Conservation (phyloP, 768 basidiomycete genomes). For the Lactarius hengduanensis region DNA sequence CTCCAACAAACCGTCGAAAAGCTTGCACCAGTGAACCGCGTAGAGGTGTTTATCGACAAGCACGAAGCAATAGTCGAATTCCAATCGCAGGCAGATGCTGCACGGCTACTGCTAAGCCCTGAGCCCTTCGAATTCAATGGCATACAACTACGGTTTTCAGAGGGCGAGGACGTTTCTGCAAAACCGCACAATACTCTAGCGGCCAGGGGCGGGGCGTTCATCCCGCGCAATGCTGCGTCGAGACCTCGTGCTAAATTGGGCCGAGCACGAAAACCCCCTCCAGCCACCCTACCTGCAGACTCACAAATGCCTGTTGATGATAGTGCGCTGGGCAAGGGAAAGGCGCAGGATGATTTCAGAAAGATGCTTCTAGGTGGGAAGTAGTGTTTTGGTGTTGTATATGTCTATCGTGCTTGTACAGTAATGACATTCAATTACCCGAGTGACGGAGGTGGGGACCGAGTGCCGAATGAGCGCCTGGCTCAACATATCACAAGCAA, state of each 20-base stretch:
- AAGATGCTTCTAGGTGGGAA: slow-evolving; percentile 59
- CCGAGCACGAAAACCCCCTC: slow-evolving; percentile 44
- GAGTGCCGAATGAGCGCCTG: background rate
- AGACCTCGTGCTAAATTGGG: slow-evolving; percentile 74
- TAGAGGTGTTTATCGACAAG: slow-evolving; percentile 66
- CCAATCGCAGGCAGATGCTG: slow-evolving; percentile 72
- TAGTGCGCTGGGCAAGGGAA: slow-evolving; percentile 37
- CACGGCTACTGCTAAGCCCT: slow-evolving; percentile 67
- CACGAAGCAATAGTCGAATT: slow-evolving; percentile 65
- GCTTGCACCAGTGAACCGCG: slow-evolving; percentile 62
- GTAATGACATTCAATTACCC: background rate
- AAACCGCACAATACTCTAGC: slow-evolving; percentile 34
- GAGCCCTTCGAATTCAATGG: slow-evolving; percentile 74
- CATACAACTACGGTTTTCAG: slow-evolving; percentile 54
- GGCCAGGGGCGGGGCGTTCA: slow-evolving; percentile 54
- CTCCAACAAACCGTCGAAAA: slow-evolving; percentile 90
- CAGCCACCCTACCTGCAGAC: slow-evolving; percentile 29
- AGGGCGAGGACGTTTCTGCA: slow-evolving; percentile 45
- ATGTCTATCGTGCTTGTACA: background rate
- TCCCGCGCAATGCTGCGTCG: slow-evolving; percentile 63
- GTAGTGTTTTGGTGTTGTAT: slow-evolving; percentile 14
- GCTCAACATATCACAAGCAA: background rate
- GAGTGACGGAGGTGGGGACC: slow-evolving; percentile 1
- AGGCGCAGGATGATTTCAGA: slow-evolving; percentile 82
- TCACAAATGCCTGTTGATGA: slow-evolving; percentile 25